phyloP scores from a whole-genome alignment of 495 filamentous ascomycete genomes.

The Astrothelium subdiscretum region DNA sequence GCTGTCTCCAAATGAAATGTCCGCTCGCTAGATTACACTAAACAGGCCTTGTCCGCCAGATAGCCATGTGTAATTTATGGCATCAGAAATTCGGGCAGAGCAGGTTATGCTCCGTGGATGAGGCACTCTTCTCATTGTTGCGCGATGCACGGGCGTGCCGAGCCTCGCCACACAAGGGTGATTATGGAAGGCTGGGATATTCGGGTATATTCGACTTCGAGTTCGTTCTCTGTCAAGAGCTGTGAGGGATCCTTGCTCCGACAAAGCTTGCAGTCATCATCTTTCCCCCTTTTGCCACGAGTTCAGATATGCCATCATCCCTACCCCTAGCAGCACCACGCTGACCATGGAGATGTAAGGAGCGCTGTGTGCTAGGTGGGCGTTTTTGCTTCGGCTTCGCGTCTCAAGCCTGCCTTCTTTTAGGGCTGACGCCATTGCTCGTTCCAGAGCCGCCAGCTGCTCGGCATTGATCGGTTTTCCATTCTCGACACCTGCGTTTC shows the following conservation, averaged over 20 bases:
- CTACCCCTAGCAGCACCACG: slow-evolving; percentile 80
- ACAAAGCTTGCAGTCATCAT: slow-evolving; percentile 22
- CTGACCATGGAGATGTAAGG: slow-evolving; percentile 83
- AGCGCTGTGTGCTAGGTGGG: slow-evolving; percentile 49
- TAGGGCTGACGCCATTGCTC: slow-evolving; percentile 10
- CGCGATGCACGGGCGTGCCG: background rate
- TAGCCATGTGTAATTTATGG: background rate
- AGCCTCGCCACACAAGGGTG: background rate
- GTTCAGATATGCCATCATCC: slow-evolving; percentile 91
- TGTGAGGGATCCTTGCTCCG: background rate
- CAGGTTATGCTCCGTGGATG: background rate
- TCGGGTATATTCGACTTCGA: background rate
- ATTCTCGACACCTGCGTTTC: slow-evolving; percentile 22
- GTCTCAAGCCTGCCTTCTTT: slow-evolving; percentile 3
- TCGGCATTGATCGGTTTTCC: slow-evolving; percentile 23
- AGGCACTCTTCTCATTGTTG: background rate
- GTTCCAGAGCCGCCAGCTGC: slow-evolving; percentile 30
- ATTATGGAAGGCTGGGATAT: background rate
- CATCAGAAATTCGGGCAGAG: background rate
- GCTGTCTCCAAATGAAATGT: background rate
- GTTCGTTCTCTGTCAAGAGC: background rate
- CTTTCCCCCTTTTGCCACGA: slow-evolving; percentile 64
- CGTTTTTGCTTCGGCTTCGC: slow-evolving; percentile 3
- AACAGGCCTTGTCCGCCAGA: background rate
- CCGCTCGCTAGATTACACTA: background rate